Evolutionary conservation across 257 asterid species (phyloP), one percentile per base, ranked within the genome.

Genomic region (Echium plantagineum): DNA sequence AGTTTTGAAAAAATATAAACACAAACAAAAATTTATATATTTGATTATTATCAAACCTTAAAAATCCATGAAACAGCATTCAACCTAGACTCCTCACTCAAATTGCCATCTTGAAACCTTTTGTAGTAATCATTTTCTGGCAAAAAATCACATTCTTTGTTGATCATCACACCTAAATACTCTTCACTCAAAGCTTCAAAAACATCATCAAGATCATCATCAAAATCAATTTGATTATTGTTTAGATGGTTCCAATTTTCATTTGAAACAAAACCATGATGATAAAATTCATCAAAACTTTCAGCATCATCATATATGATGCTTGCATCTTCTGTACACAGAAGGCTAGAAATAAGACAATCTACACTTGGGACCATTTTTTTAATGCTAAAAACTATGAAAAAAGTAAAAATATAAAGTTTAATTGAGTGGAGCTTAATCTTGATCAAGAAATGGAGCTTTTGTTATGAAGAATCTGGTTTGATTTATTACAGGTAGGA

Each of bases 361-460:
- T 75, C 81, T 59, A 71, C 42, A 66, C 77, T 74, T 46, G 77
- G 75, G 47, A 67, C 83, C 83, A 77, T 77, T 58, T 55, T 60
- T 57, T 59, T 21, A 53, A 56, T 63, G 52, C 63, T 32, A 35
- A 67, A 35, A 7, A 22, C 55, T 57, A 21, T 17, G 8, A 15
- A 18, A 58, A 32, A 6, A 18, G 24, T 17, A 53, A 42, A 42
- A 42, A 42, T 42, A 10, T 1, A 10, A 42, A 10, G 3, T 42
- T 42, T 12, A 42, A 35, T 35, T 35, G 5, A 35, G 47, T 35
- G 47, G 9, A 35, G 47, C 47, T 35, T 8, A 42, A 13, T 35
- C 0, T 35, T 35, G 4, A 7, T 10, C 16, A 42, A 42, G 49
- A 31, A 22, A 22, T 35, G 46, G 9, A 35, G 60, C 4, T 7